Conservation (phyloP, 352 stramenopile genomes). For the Plasmopara muralis region DNA sequence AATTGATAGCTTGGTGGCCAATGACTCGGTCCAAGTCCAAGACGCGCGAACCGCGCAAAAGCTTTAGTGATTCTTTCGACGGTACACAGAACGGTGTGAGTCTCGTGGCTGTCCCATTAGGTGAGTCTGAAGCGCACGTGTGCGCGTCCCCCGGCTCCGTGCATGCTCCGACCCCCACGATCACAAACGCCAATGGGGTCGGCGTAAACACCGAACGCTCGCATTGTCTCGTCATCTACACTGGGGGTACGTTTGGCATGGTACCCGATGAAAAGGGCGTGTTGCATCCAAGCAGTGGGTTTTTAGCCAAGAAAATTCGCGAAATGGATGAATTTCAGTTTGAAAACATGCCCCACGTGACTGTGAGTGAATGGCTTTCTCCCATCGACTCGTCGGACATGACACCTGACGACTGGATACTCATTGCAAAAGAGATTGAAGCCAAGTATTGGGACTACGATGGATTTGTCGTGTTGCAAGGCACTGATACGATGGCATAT, state of each 20-base stretch:
- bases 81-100: conserved; percentile 24
- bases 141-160: conserved; percentile 22
- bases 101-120: conserved; percentile 28
- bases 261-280: conserved; percentile 62
- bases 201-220: conserved; percentile 27
- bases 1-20: too few relatives aligned
- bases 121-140: conserved; percentile 9
- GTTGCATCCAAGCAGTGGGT: conserved; percentile 80
- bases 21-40: conserved; percentile 13
- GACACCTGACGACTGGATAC: conserved; percentile 86
- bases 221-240: conserved; percentile 86
- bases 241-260: conserved; percentile 90
- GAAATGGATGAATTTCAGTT: conserved; percentile 86
- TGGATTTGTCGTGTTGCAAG: conserved; percentile 95
- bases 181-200: conserved; percentile 14
- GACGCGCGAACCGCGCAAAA: conserved; percentile 18
- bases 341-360: conserved; percentile 73
- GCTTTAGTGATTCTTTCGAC: conserved; percentile 23
- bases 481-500: conserved; percentile 98
- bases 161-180: conserved; percentile 13
- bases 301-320: conserved; percentile 81
- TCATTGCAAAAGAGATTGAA: conserved; percentile 92
- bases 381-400: conserved; percentile 90
- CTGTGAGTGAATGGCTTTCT: conserved; percentile 64
- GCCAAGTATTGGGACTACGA: conserved; percentile 93